These are phyloP conservation scores for Hygrophoropsis aurantiaca DNA, from an alignment of 768 basidiomycete species.

Conservation along the genomic window DNA sequence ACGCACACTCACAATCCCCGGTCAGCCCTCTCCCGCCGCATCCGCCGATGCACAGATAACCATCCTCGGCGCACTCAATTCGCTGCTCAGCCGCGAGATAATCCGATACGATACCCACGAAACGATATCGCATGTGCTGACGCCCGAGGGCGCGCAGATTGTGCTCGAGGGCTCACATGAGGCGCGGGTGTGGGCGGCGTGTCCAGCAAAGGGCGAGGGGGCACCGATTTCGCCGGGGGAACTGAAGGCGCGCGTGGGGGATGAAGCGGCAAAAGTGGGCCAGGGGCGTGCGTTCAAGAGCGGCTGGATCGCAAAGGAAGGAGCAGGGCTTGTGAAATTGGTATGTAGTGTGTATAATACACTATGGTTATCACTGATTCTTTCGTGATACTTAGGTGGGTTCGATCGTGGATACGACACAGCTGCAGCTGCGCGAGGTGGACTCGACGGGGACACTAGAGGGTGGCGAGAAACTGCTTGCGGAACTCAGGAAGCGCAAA, in stretches of 20 bases:
- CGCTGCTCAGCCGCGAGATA: slow-evolving; percentile 90
- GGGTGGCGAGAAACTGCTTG: slow-evolving; percentile 77
- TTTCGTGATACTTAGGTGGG: slow-evolving; percentile 49
- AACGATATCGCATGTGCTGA: slow-evolving; percentile 68
- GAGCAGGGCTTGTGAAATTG: slow-evolving; percentile 79
- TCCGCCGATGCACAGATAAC: slow-evolving; percentile 78
- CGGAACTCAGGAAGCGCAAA: slow-evolving; percentile 91
- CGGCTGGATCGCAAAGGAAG: slow-evolving; percentile 94
- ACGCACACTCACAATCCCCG: slow-evolving; percentile 65
- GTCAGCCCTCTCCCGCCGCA: slow-evolving; percentile 52
- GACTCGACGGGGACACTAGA: slow-evolving; percentile 68
- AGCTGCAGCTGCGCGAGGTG: slow-evolving; percentile 71
- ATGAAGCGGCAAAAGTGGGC: slow-evolving; percentile 88
- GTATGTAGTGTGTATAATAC: slow-evolving; percentile 45
- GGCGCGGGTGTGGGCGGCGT: slow-evolving; percentile 87
- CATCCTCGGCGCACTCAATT: slow-evolving; percentile 90
- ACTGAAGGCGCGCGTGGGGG: slow-evolving; percentile 76
- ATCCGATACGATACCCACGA: slow-evolving; percentile 79
- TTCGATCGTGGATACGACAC: slow-evolving; percentile 72
- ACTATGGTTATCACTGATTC: neutral
- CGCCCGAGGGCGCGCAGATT: slow-evolving; percentile 81
- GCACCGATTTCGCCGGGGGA: slow-evolving; percentile 63
- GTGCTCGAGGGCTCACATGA: slow-evolving; percentile 88
- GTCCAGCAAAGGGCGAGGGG: slow-evolving; percentile 72
- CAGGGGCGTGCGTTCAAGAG: slow-evolving; percentile 97